Evolutionary conservation across 768 basidiomycete species (phyloP), one percentile per base, ranked within the genome.

Genomic region (Symmetrospora coprosmae): DNA sequence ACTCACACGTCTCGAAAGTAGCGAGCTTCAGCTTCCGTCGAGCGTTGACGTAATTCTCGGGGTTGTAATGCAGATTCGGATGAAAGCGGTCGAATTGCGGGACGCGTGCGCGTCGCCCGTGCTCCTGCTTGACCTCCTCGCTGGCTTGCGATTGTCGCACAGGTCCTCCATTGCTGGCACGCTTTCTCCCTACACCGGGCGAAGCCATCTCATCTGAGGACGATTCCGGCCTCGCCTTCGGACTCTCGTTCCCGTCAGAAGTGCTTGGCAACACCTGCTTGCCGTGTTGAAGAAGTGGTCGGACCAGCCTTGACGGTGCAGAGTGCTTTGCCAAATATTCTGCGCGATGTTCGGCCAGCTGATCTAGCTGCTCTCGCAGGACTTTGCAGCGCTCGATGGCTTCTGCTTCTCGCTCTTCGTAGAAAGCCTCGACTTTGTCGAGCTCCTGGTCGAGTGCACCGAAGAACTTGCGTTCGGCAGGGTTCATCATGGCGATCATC

Each of bases 391-490:
- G 68, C 23, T 66, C 60, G 1, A 56, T 27, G 14, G 73, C 80
- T 79, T 82, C 73, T 78, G 81, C 45, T 76, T 76, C 73, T 82
- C 89, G 78, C 25, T 79, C 80, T 4, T 78, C 67, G 70, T 87
- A 97, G 72, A 99, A 99, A 0, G 75, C 73, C 61, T 86, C 86
- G 13, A 96, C 81, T 71, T 92, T 94, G 21, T 83, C 81, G 2
- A 96, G 75, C 70, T 99, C 83, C 0, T 69, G 69, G 65, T 94
- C 86, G 6, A 96, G 76, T 23, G 81, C 75, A 2, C 80, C 77
- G 62, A 97, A 86, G 74, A 94, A 97, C 5, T 75, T 75, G 30
- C 73, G 68, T 68, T 91, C 84, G 23, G 77, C 73, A 0, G 80
- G 76, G 13, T 81, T 77, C 19, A 90, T 75, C 9, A 76, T 71